Evolutionary conservation across 805 yeast genomes (phyloP).

Genomic region (Metschnikowia peoriensis): DNA sequence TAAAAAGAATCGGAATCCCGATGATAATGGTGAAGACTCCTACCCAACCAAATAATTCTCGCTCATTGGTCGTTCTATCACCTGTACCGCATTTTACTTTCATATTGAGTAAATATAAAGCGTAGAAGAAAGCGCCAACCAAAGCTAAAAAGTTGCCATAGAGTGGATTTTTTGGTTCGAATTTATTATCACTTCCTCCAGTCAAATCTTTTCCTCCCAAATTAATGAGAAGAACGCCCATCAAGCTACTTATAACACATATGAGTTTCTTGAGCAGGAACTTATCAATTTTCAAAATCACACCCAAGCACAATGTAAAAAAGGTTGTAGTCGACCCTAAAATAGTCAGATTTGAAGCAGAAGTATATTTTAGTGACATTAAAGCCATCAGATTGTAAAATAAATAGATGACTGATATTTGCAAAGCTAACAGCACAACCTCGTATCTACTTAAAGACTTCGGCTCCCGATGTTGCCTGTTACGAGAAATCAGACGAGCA

Average conservation of each 20-base stretch:
- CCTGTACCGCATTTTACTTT: constrained; percentile 45
- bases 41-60: constrained; percentile 45
- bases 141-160: constrained; percentile 48
- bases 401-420: constrained; percentile 43
- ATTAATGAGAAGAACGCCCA: constrained; percentile 48
- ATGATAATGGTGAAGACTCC: constrained; percentile 43
- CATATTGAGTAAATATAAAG: constrained; percentile 44
- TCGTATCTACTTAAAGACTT: constrained; percentile 27
- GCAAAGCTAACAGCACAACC: constrained; percentile 35
- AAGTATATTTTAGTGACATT: constrained; percentile 46
- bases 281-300: constrained; percentile 37
- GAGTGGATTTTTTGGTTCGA: constrained; percentile 35
- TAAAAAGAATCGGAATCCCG: constrained; percentile 38
- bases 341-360: constrained; percentile 53
- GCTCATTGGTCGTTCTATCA: constrained; percentile 44
- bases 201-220: constrained; percentile 14
- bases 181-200: constrained; percentile 19
- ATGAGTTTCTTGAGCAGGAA: constrained; percentile 41
- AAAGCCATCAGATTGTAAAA: constrained; percentile 41
- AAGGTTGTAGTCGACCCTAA: constrained; percentile 51
- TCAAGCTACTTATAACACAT: constrained; percentile 44
- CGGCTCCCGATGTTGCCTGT: neutral
- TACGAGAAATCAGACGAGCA: neutral
- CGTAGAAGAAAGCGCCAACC: constrained; percentile 46
- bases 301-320: constrained; percentile 48